Evolutionary conservation across 257 asterid genomes (phyloP).

Genomic region (Primulina tabacum): DNA sequence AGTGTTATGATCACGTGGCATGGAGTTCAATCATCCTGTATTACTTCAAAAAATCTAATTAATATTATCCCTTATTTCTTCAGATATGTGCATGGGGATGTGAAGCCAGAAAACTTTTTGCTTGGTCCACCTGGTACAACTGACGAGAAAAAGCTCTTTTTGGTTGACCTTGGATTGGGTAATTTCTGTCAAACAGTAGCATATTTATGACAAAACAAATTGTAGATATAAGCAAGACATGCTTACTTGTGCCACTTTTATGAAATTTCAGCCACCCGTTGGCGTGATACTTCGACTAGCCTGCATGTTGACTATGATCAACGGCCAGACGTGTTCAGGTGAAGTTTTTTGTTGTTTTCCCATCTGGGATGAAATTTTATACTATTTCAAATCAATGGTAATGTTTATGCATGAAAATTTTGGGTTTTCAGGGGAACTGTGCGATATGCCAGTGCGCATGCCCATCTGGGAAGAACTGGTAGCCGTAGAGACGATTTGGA

Average conservation of each 20-base stretch:
- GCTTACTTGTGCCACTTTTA: slow-evolving; percentile 15
- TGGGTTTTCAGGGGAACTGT: slow-evolving; percentile 58
- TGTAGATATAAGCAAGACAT: not conserved
- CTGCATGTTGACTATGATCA: slow-evolving; percentile 66
- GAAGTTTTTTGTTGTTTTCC: not conserved
- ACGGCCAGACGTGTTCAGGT: slow-evolving; percentile 68
- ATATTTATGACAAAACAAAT: not conserved
- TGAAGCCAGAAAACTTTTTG: slow-evolving; percentile 92
- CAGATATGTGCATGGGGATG: slow-evolving; percentile 94
- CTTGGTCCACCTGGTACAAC: slow-evolving; percentile 80
- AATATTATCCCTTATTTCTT: slow-evolving; percentile 18
- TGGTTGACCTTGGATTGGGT: slow-evolving; percentile 95
- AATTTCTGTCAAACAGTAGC: slow-evolving; percentile 18
- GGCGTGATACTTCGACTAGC: slow-evolving; percentile 55
- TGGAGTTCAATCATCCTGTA: not conserved
- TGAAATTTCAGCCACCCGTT: slow-evolving; percentile 46
- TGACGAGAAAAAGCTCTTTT: slow-evolving; percentile 71
- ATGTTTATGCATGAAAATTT: not conserved
- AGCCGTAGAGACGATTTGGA: slow-evolving; percentile 78
- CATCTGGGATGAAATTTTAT: not conserved
- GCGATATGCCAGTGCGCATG: slow-evolving; percentile 75
- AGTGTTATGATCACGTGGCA: not conserved
- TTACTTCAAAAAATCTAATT: not conserved
- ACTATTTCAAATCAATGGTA: not conserved
- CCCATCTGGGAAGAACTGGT: slow-evolving; percentile 72